These are phyloP conservation scores for Naganishia liquefaciens DNA, from an alignment of 1,284 basidiomycete genomes.

Conservation along the genomic window DNA sequence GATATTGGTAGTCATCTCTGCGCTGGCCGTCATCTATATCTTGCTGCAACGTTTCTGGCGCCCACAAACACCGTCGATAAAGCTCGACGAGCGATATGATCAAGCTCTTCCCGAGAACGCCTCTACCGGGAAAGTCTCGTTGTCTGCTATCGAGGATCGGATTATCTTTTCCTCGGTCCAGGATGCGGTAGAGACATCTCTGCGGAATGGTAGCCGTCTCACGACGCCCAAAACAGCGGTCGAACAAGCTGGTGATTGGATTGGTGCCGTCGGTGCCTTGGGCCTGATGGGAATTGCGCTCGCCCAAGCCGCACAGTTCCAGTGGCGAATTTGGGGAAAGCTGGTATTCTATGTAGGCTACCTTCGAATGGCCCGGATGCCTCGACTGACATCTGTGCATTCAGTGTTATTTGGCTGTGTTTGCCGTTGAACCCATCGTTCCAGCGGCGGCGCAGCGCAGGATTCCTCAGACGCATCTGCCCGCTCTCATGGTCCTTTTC, in stretches of 20 bases:
- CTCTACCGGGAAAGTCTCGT: slow-evolving; percentile 37
- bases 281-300: slow-evolving; percentile 36
- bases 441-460: slow-evolving; percentile 19
- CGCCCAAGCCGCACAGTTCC: slow-evolving; percentile 24
- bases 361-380: not conserved
- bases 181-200: slow-evolving; percentile 29
- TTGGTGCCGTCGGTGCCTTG: slow-evolving; percentile 32
- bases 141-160: slow-evolving; percentile 43
- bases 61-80: slow-evolving; percentile 18
- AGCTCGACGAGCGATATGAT: slow-evolving; percentile 31
- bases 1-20: slow-evolving; percentile 40
- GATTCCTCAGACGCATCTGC: slow-evolving; percentile 14
- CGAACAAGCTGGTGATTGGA: slow-evolving; percentile 23
- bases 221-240: slow-evolving; percentile 18
- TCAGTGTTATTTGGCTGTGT: slow-evolving; percentile 33
- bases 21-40: slow-evolving; percentile 36
- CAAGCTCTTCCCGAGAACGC: slow-evolving; percentile 40
- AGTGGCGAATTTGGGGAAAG: slow-evolving; percentile 19
- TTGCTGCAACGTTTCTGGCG: slow-evolving; percentile 24
- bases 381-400: not conserved
- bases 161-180: slow-evolving; percentile 42
- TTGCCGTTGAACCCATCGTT: slow-evolving; percentile 29
- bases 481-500: slow-evolving; percentile 36
- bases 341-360: slow-evolving; percentile 32
- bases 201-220: slow-evolving; percentile 16